Evolutionary conservation across 2,329 filamentous ascomycete genomes (phyloP).

Genomic region (Talaromyces amestolkiae): DNA sequence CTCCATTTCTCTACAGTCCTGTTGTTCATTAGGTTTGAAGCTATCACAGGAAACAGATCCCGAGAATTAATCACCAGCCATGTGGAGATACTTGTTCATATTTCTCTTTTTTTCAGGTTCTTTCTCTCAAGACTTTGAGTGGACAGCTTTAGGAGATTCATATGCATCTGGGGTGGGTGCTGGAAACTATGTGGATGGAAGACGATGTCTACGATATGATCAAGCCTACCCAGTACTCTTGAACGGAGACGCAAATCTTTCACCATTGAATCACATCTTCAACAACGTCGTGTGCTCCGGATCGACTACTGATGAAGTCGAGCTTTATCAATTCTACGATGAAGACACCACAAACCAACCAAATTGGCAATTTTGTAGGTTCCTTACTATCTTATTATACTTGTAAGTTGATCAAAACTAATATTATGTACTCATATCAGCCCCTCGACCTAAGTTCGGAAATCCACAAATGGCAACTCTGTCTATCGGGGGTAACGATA

Average conservation of each 20-base stretch:
- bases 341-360: not conserved
- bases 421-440: not conserved
- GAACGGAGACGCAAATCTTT: not conserved
- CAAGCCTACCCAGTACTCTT: not conserved
- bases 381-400: too few species aligned
- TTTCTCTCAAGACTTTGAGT: not conserved
- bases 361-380: not conserved
- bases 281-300: not conserved
- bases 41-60: too few species aligned
- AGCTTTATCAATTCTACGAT: not conserved
- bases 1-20: too few species aligned
- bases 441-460: not conserved
- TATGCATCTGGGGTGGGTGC: not conserved
- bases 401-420: too few species aligned
- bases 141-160: not conserved
- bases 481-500: not conserved
- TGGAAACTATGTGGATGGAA: not conserved
- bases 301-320: not conserved
- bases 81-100: not conserved
- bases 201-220: not conserved
- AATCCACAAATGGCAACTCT: not conserved
- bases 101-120: not conserved
- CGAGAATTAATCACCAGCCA: too few species aligned
- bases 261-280: not conserved
- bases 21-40: too few species aligned